Evolutionary conservation across 139 green algal species (phyloP).

Genomic region (Pleodorina starrii): DNA sequence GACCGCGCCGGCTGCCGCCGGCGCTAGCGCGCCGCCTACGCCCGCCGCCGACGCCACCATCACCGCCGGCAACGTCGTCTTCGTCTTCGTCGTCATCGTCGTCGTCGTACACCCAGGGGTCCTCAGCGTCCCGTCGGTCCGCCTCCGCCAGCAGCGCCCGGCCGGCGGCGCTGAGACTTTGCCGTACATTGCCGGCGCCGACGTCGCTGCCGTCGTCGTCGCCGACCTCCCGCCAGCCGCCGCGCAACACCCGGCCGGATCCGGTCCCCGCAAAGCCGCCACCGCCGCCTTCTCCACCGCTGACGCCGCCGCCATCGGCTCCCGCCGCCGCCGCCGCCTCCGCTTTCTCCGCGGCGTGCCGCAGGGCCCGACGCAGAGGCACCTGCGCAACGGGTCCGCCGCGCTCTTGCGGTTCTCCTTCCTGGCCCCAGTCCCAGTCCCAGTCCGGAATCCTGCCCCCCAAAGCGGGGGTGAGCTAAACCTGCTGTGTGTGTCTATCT

Average conservation of each 20-base stretch:
- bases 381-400: neutral
- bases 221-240: neutral
- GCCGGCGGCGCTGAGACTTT: neutral
- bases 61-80: neutral
- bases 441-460: too few species aligned
- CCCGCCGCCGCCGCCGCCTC: neutral
- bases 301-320: neutral
- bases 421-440: too few species aligned
- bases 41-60: neutral
- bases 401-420: too few species aligned
- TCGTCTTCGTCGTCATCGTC: neutral
- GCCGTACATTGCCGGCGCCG: neutral
- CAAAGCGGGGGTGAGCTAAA: too few species aligned
- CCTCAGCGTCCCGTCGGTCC: neutral
- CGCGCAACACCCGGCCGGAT: neutral
- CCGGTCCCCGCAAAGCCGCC: neutral
- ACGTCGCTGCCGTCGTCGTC: neutral
- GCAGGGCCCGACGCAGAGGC: conserved; percentile 2
- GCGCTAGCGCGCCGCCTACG: neutral
- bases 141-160: conserved; percentile 10
- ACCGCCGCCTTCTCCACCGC: neutral
- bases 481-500: too few species aligned
- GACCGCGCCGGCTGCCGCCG: neutral
- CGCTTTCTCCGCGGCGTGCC: neutral
- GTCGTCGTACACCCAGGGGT: conserved; percentile 34